Conservation (phyloP, 176 grass and related monocot species). For the Neostapfia colusana region DNA sequence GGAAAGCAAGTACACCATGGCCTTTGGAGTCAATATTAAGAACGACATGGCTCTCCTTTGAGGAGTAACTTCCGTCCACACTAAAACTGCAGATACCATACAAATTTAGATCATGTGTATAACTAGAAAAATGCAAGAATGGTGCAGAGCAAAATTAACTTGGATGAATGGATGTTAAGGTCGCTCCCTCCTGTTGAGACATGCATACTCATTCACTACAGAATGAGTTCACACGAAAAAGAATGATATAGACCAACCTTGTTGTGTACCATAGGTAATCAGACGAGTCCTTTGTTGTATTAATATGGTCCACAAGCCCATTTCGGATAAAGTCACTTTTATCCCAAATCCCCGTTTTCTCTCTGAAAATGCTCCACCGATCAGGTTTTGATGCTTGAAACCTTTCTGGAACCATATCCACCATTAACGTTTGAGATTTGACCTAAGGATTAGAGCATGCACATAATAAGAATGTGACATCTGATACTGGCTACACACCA, state of each 20-base stretch:
- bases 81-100: conserved; percentile 57
- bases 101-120: conserved; percentile 11
- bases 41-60: conserved; percentile 41
- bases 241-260: conserved; percentile 53
- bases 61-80: conserved; percentile 52
- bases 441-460: conserved; percentile 51
- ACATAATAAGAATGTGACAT: neutral
- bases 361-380: conserved; percentile 67
- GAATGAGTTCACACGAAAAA: conserved; percentile 25
- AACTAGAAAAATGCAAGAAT: conserved; percentile 24
- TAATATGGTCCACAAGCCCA: conserved; percentile 92
- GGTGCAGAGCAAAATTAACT: conserved; percentile 19
- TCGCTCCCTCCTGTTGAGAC: conserved; percentile 5
- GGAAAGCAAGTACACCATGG: conserved; percentile 82
- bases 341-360: conserved; percentile 77
- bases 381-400: conserved; percentile 45
- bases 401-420: conserved; percentile 75
- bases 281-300: conserved; percentile 94
- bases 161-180: conserved; percentile 23
- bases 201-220: conserved; percentile 12
- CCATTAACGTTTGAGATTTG: conserved; percentile 57
- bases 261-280: conserved; percentile 97
- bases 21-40: conserved; percentile 76
- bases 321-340: conserved; percentile 55
- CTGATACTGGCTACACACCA: neutral